Conservation (phyloP, 2,329 filamentous ascomycete species). For the Dendryphion nanum region DNA sequence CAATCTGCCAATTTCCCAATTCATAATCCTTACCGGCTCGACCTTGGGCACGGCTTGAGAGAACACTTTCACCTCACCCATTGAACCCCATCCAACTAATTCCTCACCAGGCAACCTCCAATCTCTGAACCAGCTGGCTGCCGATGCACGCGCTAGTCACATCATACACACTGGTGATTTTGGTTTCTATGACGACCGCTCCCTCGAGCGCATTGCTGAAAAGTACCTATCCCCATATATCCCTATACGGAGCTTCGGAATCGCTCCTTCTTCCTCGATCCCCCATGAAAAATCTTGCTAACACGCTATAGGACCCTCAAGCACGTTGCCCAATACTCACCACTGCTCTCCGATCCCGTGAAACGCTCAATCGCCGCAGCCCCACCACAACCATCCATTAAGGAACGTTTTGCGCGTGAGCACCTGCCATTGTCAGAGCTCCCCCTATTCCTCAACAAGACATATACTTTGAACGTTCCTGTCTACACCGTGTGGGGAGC, state of each 20-base stretch:
- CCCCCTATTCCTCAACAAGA: constrained; percentile 81
- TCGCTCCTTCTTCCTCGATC: no score
- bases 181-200: constrained; percentile 96
- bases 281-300: constrained; percentile 6
- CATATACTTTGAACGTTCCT: constrained; percentile 87
- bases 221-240: constrained; percentile 69
- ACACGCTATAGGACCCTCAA: constrained; percentile 74
- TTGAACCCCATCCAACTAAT: constrained; percentile 9
- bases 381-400: constrained; percentile 69
- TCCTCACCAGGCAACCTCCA: constrained; percentile 76
- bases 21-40: no score
- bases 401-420: constrained; percentile 76
- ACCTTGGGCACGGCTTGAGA: no score
- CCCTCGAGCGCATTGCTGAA: constrained; percentile 93
- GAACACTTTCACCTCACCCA: no score
- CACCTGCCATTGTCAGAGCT: constrained; percentile 92
- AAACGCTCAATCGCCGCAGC: constrained; percentile 66
- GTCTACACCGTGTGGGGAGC: constrained; percentile 99
- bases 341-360: constrained; percentile 76
- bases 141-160: constrained; percentile 90
- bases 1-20: not conserved
- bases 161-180: constrained; percentile 99
- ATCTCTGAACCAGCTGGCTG: constrained; percentile 94
- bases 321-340: constrained; percentile 98
- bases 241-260: not conserved